These are phyloP conservation scores for Vanderwaltozyma tropicalis DNA, from an alignment of 805 yeast species.

Conservation along the genomic window DNA sequence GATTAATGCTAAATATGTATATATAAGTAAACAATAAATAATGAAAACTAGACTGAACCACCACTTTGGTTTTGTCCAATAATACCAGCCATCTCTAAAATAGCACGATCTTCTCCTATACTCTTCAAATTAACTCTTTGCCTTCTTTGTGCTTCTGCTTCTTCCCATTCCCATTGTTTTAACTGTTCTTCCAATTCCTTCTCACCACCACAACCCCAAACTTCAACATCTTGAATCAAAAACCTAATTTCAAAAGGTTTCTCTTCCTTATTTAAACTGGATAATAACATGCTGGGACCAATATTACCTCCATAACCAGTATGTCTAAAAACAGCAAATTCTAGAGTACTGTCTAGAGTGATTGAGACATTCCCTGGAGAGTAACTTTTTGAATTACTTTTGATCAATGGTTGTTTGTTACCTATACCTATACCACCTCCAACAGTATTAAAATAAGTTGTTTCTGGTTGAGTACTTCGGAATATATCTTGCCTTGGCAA, in stretches of 20 bases:
- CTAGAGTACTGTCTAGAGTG: conserved; percentile 67
- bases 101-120: conserved; percentile 72
- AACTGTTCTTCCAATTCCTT: conserved; percentile 69
- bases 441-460: conserved; percentile 55
- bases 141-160: conserved; percentile 70
- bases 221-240: conserved; percentile 66
- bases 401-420: conserved; percentile 48
- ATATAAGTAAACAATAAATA: too few relatives aligned
- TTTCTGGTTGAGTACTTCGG: conserved; percentile 28
- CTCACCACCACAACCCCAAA: conserved; percentile 83
- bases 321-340: conserved; percentile 72
- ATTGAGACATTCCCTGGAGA: conserved; percentile 71
- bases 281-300: conserved; percentile 25
- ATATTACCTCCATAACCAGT: conserved; percentile 45
- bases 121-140: conserved; percentile 55
- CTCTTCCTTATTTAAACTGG: conserved; percentile 13
- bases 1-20: too few relatives aligned
- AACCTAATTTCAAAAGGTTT: conserved; percentile 56
- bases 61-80: conserved; percentile 41
- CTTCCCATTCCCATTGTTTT: conserved; percentile 85
- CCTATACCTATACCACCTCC: conserved; percentile 88
- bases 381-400: conserved; percentile 36
- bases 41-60: conserved; percentile 33
- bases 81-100: conserved; percentile 73
- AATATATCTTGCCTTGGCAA: conserved; percentile 56